Conservation (phyloP, 495 filamentous ascomycete genomes). For the Monascus purpureus region DNA sequence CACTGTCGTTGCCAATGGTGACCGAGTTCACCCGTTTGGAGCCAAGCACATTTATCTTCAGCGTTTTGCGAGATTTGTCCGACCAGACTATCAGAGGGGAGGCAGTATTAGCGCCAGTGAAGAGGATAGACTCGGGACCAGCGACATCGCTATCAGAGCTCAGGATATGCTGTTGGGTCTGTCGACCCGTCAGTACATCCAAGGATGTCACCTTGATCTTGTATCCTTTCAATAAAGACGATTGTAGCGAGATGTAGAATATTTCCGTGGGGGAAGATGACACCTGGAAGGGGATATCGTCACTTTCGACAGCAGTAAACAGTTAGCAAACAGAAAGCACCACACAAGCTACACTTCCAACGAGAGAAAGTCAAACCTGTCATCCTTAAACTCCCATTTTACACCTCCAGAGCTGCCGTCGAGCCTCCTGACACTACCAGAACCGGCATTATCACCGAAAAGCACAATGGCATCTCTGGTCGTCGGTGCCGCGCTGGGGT, state of each 20-base stretch:
- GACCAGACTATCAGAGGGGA: slow-evolving; percentile 74
- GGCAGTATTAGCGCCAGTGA: slow-evolving; percentile 72
- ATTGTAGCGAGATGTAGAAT: slow-evolving; percentile 65
- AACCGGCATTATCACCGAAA: slow-evolving; percentile 38
- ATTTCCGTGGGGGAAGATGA: slow-evolving; percentile 60
- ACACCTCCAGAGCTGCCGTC: slow-evolving; percentile 58
- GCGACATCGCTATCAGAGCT: slow-evolving; percentile 61
- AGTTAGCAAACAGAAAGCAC: slow-evolving; percentile 7
- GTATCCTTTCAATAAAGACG: slow-evolving; percentile 46
- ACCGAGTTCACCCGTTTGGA: slow-evolving; percentile 45
- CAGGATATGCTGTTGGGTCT: slow-evolving; percentile 48
- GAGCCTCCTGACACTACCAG: slow-evolving; percentile 56
- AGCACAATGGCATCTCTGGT: slow-evolving; percentile 60
- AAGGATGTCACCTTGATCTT: slow-evolving; percentile 61
- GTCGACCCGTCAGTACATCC: slow-evolving; percentile 55
- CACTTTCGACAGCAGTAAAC: slow-evolving; percentile 24
- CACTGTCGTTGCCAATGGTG: slow-evolving; percentile 34
- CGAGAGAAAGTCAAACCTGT: slow-evolving; percentile 26
- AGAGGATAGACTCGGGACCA: slow-evolving; percentile 51
- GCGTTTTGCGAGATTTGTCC: slow-evolving; percentile 46
- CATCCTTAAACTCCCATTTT: slow-evolving; percentile 62
- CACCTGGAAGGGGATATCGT: slow-evolving; percentile 62
- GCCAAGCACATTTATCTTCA: slow-evolving; percentile 74
- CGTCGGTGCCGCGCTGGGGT: slow-evolving; percentile 27
- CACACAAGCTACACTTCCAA: background rate